Evolutionary conservation across 768 basidiomycete genomes (phyloP).

Genomic region (Suillus discolor): DNA sequence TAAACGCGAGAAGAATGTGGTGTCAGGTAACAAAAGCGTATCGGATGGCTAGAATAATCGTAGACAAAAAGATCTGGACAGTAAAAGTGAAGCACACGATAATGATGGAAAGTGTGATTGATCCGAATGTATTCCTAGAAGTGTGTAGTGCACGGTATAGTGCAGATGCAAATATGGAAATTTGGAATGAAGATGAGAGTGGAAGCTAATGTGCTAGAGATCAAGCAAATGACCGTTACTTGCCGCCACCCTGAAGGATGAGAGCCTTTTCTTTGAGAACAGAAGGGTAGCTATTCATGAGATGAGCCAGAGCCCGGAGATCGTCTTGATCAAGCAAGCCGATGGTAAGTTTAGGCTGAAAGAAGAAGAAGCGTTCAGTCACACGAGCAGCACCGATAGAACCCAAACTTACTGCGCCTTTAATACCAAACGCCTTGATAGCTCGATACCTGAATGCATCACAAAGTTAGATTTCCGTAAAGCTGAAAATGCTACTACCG

Average conservation of each 20-base stretch:
- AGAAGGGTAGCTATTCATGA: conserved; percentile 85
- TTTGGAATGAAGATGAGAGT: not conserved
- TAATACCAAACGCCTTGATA: conserved; percentile 80
- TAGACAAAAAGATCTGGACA: not conserved
- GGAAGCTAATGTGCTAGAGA: not conserved
- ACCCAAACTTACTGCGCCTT: conserved; percentile 60
- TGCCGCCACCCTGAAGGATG: conserved; percentile 31
- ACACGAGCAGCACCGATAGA: not conserved
- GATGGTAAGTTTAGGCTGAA: conserved; percentile 83
- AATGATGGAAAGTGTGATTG: conserved; percentile 2
- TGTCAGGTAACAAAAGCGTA: not conserved
- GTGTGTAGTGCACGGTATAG: conserved; percentile 6
- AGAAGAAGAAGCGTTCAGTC: conserved; percentile 13
- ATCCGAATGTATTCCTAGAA: conserved; percentile 7
- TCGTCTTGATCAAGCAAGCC: conserved; percentile 84
- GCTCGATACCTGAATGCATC: conserved; percentile 46
- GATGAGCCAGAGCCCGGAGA: conserved; percentile 77
- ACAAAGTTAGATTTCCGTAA: not conserved
- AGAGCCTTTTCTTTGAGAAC: conserved; percentile 79
- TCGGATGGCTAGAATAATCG: conserved; percentile 2
- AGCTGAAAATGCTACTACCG: conserved; percentile 6
- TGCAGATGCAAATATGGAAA: not conserved
- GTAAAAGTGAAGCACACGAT: not conserved
- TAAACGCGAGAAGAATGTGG: conserved; percentile 3
- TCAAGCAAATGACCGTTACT: conserved; percentile 9